Evolutionary conservation across 768 basidiomycete species (phyloP).

Genomic region (Pleurotus cornucopiae): DNA sequence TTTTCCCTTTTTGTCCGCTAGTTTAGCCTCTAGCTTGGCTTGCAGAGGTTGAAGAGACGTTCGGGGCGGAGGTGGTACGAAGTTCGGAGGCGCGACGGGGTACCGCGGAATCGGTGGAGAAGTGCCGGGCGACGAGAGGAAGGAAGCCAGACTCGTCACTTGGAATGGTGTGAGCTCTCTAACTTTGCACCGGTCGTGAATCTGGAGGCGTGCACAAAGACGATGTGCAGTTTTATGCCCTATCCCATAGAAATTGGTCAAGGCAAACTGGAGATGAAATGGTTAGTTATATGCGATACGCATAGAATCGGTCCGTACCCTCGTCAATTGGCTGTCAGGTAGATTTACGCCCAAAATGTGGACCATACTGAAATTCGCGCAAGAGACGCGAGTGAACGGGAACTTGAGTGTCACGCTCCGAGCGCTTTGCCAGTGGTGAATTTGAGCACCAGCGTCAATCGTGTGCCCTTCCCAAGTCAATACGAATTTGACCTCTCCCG

Average conservation of each 20-base stretch:
- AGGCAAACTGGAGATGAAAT: slow-evolving; percentile 68
- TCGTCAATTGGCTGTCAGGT: slow-evolving; percentile 70
- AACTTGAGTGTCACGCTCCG: background rate
- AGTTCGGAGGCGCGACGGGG: slow-evolving; percentile 58
- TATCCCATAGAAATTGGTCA: slow-evolving; percentile 88
- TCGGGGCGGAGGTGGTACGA: slow-evolving; percentile 43
- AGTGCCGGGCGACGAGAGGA: slow-evolving; percentile 86
- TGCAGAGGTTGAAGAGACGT: slow-evolving; percentile 32
- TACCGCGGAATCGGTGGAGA: slow-evolving; percentile 61
- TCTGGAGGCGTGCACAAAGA: slow-evolving; percentile 87
- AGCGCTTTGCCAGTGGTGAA: background rate
- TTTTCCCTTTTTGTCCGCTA: slow-evolving; percentile 20
- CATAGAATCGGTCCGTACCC: slow-evolving; percentile 42
- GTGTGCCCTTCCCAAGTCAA: too few relatives aligned
- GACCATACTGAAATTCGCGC: slow-evolving; percentile 48
- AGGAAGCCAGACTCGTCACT: slow-evolving; percentile 88
- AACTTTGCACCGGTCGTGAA: slow-evolving; percentile 83
- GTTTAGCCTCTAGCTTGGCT: slow-evolving; percentile 28
- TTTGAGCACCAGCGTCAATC: too few relatives aligned
- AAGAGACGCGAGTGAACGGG: background rate
- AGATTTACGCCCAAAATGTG: slow-evolving; percentile 85
- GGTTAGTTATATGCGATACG: background rate
- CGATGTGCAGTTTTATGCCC: slow-evolving; percentile 70
- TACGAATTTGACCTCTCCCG: too few relatives aligned
- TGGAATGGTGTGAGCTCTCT: slow-evolving; percentile 81